Evolutionary conservation across 805 yeast genomes (phyloP), one percentile per base, ranked within the genome.

Genomic region (Ogataea sp.): DNA sequence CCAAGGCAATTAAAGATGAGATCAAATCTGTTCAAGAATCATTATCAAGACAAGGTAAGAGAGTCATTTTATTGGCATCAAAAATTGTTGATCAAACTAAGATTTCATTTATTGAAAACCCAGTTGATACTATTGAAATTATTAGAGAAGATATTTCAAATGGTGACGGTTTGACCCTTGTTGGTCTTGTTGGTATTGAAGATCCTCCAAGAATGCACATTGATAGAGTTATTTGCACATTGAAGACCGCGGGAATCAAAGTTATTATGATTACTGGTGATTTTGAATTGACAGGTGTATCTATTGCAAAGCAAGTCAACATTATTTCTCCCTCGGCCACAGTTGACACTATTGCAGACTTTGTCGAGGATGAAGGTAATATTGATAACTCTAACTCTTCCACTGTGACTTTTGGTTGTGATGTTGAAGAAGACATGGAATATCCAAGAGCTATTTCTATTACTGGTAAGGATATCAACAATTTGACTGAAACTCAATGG

Each of bases 231-330:
- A 49, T 68, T 24, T 32, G 40, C 6, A 53, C 49, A 6, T 53
- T 67, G 27, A 58, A 61, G 39, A 50, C 42, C 17, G 72, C 73
- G 8, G 70, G 72, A 13, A 59, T 68, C 39, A 65, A 58, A 35
- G 52, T 62, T 14, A 58, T 60, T 6, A 67, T 68, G 71, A 64
- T 67, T 18, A 68, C 73, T n/a, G 79, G 80, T 42, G 80, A 74
- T 51, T 71, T 65, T 44, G 73, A 69, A 46, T 53, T 68, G 13
- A 73, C 78, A 23, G 79, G 73, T 25, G 93, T 90, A 44, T 96
- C 90, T 58, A 97, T 93, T 51, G 97, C 97, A 18, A 79, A 81
- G 51, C 95, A 87, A 63, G 97, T 93, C 42, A 82, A 71, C 16
- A 93, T 90, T 55, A 81, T 88, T 23, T 15, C 29, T 14, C 14